phyloP scores from a whole-genome alignment of 306 rosid genomes.

The Senna tora region DNA sequence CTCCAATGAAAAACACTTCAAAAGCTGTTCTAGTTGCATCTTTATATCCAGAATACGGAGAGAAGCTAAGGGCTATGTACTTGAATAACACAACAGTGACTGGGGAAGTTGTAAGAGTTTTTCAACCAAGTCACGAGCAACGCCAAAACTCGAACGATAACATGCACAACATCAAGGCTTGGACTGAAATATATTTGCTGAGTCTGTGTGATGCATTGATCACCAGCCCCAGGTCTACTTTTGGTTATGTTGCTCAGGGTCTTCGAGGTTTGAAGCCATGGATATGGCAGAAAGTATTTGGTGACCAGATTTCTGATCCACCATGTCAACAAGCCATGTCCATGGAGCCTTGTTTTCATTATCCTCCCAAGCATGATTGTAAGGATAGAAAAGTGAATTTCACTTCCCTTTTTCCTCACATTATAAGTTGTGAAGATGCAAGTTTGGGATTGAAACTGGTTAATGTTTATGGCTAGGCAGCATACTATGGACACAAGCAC shows the following conservation, averaged over 20 bases:
- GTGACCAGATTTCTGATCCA: conserved; percentile 57
- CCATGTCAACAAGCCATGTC: conserved; percentile 68
- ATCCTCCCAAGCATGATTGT: conserved; percentile 75
- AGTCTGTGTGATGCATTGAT: conserved; percentile 72
- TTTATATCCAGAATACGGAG: conserved; percentile 61
- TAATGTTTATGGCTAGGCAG: conserved; percentile 25
- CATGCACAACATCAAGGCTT: conserved; percentile 70
- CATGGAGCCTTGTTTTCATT: conserved; percentile 84
- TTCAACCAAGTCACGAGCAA: conserved; percentile 84
- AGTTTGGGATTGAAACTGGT: conserved; percentile 65
- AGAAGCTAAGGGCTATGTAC: conserved; percentile 59
- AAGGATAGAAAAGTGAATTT: conserved; percentile 53
- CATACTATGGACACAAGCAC: neutral
- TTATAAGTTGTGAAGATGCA: conserved; percentile 78
- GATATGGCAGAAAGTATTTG: conserved; percentile 67
- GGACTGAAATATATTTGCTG: conserved; percentile 73
- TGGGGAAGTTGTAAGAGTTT: conserved; percentile 55
- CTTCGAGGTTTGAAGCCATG: conserved; percentile 83
- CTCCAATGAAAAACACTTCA: conserved; percentile 48
- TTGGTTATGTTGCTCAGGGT: conserved; percentile 82
- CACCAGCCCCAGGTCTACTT: conserved; percentile 80
- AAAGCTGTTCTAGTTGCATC: conserved; percentile 73
- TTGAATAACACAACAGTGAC: conserved; percentile 51
- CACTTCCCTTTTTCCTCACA: conserved; percentile 56
- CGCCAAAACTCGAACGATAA: conserved; percentile 60